phyloP scores from a whole-genome alignment of 345 rosid species.

The Pistacia integerrima region DNA sequence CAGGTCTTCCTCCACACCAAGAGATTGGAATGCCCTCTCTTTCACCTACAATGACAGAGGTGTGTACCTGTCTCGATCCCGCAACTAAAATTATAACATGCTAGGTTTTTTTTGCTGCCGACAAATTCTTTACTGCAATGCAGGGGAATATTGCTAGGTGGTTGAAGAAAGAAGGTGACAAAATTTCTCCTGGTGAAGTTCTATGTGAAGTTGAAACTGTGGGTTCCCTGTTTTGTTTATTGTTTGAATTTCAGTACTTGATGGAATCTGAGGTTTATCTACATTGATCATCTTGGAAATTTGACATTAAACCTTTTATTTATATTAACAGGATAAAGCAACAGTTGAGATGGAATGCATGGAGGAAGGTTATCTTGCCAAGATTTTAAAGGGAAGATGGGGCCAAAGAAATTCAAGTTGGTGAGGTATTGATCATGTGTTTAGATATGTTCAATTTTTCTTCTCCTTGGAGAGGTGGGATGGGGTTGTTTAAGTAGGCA shows the following conservation, averaged over 20 bases:
- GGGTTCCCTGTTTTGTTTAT: conserved; percentile 27
- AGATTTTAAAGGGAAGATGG: conserved; percentile 84
- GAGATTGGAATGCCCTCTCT: conserved; percentile 99
- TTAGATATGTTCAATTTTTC: neutral
- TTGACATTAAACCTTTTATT: conserved; percentile 14
- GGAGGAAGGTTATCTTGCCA: conserved; percentile 98
- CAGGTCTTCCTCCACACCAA: conserved; percentile 95
- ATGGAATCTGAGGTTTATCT: conserved; percentile 10
- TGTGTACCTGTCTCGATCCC: conserved; percentile 26
- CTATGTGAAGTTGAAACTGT: conserved; percentile 99
- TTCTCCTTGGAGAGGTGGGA: neutral
- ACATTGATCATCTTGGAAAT: conserved; percentile 9
- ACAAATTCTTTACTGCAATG: conserved; percentile 25
- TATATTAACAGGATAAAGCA: conserved; percentile 74
- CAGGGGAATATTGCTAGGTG: conserved; percentile 98
- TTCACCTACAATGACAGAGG: conserved; percentile 99
- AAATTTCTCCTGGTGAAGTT: conserved; percentile 87
- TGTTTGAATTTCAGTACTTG: conserved; percentile 14
- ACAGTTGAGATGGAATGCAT: conserved; percentile 99
- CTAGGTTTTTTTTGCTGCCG: conserved; percentile 18
- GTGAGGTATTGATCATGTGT: conserved; percentile 60
- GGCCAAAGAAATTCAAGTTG: conserved; percentile 90
- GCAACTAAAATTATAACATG: neutral
- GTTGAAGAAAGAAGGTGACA: conserved; percentile 98
- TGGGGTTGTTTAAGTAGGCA: neutral